A percentile compares a stretch with the other conserved stretches of the same genome.
These are phyloP conservation scores for Dendrobium catenatum DNA, from an alignment of 106 monocot species.

Conservation along the genomic window DNA sequence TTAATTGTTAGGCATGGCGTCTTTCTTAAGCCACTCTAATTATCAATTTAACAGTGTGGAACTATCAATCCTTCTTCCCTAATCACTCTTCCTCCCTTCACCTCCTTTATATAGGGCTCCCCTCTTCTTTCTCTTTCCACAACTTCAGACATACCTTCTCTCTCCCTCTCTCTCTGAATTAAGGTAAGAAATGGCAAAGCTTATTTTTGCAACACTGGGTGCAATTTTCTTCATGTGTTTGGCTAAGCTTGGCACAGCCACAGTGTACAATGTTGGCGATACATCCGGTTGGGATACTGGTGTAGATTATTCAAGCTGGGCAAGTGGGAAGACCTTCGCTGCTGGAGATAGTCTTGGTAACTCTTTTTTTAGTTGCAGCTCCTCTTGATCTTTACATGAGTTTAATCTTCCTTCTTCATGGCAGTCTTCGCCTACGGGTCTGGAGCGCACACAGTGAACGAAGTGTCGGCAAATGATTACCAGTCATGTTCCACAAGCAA, in stretches of 20 bases:
- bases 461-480: conserved; percentile 41
- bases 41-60: background rate
- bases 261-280: conserved; percentile 22
- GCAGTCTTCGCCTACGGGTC: conserved; percentile 40
- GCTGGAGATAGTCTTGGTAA: conserved; percentile 30
- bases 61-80: background rate
- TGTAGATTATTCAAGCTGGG: conserved; percentile 22
- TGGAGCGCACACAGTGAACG: conserved; percentile 33
- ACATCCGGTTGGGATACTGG: conserved; percentile 15
- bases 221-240: conserved; percentile 2
- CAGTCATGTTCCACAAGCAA: conserved; percentile 33
- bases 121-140: background rate
- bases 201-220: background rate
- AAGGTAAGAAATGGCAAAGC: background rate
- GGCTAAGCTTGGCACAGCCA: conserved; percentile 6
- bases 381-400: too few relatives aligned
- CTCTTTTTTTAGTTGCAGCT: too few relatives aligned
- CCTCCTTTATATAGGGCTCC: conserved; percentile 5
- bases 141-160: background rate
- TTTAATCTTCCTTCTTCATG: background rate
- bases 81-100: background rate
- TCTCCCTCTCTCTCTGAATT: background rate
- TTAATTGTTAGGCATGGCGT: conserved; percentile 12
- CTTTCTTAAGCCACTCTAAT: conserved; percentile 12
- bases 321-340: conserved; percentile 16